Percentiles rank a stretch among this genome's conserved stretches.
These are phyloP conservation scores for Fusarium sulawesiense DNA, from an alignment of 2,329 filamentous ascomycete genomes.

Conservation along the genomic window DNA sequence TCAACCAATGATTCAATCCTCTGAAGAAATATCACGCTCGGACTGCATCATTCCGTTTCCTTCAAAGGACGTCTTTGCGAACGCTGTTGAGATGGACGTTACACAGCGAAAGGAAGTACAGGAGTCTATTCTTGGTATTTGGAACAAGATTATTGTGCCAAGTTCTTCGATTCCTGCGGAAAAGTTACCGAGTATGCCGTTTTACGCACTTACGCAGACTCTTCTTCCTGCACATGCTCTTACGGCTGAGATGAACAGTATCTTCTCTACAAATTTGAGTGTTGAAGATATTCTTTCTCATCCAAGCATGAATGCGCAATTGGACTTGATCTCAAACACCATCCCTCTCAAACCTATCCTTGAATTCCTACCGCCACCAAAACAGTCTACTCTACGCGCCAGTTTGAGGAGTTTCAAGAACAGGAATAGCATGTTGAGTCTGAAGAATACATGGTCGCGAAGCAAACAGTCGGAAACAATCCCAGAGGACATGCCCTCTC, in stretches of 20 bases:
- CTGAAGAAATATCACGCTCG: slow-evolving; percentile 52
- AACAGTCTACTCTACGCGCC: slow-evolving; percentile 23
- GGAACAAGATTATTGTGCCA: slow-evolving; percentile 59
- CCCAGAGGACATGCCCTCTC: background rate
- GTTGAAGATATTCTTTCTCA: slow-evolving; percentile 63
- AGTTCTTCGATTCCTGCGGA: slow-evolving; percentile 54
- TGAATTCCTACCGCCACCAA: slow-evolving; percentile 1
- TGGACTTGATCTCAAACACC: slow-evolving; percentile 55
- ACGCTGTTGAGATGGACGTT: slow-evolving; percentile 46
- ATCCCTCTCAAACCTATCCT: slow-evolving; percentile 26
- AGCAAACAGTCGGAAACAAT: slow-evolving; percentile 23
- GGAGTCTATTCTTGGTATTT: slow-evolving; percentile 56
- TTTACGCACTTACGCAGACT: slow-evolving; percentile 64
- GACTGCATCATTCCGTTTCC: slow-evolving; percentile 57
- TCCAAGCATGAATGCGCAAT: slow-evolving; percentile 62
- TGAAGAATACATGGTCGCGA: slow-evolving; percentile 46
- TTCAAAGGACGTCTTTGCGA: slow-evolving; percentile 1
- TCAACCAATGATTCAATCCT: slow-evolving; percentile 59
- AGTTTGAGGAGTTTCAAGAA: slow-evolving; percentile 39
- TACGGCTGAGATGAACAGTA: slow-evolving; percentile 57
- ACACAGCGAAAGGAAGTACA: slow-evolving; percentile 57
- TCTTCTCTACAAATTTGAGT: slow-evolving; percentile 55
- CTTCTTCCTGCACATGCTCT: slow-evolving; percentile 62
- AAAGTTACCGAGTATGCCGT: slow-evolving; percentile 58
- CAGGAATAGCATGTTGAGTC: slow-evolving; percentile 40